These are phyloP conservation scores for Geotrichum klebahnii DNA, from an alignment of 1,139 yeast genomes.

Conservation along the genomic window DNA sequence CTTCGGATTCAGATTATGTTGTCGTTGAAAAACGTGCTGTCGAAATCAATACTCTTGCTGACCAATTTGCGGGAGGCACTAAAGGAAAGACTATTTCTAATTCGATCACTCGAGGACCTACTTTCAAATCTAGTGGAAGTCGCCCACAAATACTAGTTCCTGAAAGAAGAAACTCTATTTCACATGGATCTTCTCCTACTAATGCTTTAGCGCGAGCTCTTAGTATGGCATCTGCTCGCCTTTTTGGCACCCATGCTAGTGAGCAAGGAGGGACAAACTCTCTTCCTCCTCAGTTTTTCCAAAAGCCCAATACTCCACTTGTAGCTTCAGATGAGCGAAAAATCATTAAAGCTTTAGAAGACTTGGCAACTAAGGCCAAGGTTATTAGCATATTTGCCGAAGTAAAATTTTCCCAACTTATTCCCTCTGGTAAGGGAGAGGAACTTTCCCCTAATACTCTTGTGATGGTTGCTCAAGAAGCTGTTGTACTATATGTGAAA, in stretches of 20 bases:
- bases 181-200: slow-evolving; percentile 66
- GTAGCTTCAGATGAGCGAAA: slow-evolving; percentile 36
- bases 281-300: slow-evolving; percentile 9
- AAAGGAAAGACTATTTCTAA: neutral
- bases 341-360: slow-evolving; percentile 56
- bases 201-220: slow-evolving; percentile 85
- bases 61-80: slow-evolving; percentile 55
- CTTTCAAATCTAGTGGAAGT: slow-evolving; percentile 12
- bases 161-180: slow-evolving; percentile 33
- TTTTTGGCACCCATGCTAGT: slow-evolving; percentile 57
- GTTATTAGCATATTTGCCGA: slow-evolving; percentile 87
- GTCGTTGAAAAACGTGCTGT: slow-evolving; percentile 92
- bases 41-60: slow-evolving; percentile 92
- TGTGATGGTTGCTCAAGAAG: slow-evolving; percentile 71
- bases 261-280: slow-evolving; percentile 25
- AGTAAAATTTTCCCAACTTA: slow-evolving; percentile 77
- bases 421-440: slow-evolving; percentile 44
- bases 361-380: slow-evolving; percentile 82
- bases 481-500: slow-evolving; percentile 78
- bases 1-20: slow-evolving; percentile 63
- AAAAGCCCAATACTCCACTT: slow-evolving; percentile 23
- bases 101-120: slow-evolving; percentile 1
- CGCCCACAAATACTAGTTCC: neutral
- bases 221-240: slow-evolving; percentile 79
- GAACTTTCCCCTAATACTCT: slow-evolving; percentile 42